A percentile compares a stretch with the other conserved stretches of the same genome.
These are phyloP conservation scores for Sporothrix euskadiensis DNA, from an alignment of 2,329 filamentous ascomycete genomes.

Conservation along the genomic window DNA sequence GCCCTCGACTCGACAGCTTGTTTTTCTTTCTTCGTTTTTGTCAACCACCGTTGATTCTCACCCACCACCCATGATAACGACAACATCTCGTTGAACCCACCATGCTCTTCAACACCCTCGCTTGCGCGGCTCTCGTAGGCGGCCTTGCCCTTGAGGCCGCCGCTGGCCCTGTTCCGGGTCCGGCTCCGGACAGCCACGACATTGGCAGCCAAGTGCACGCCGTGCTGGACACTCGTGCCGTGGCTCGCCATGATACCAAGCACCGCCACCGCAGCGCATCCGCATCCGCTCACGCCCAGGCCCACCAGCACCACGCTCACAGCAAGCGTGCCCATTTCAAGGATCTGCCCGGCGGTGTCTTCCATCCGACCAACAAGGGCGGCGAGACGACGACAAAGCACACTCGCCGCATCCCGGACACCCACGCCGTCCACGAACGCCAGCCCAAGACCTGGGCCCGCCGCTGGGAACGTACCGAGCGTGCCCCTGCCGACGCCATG, in stretches of 20 bases:
- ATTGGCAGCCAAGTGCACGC: slow-evolving; percentile 4
- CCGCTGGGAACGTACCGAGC: slow-evolving; percentile 37
- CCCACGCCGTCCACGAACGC: slow-evolving; percentile 40
- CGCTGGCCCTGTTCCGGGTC: slow-evolving; percentile 26
- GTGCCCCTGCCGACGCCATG: slow-evolving; percentile 34
- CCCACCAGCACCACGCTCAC: not conserved
- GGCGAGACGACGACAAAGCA: not conserved
- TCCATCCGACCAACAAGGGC: slow-evolving; percentile 10
- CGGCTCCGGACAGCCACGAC: not conserved
- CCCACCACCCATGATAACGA: not conserved
- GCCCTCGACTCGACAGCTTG: not conserved
- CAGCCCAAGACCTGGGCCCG: slow-evolving; percentile 35
- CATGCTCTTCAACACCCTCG: slow-evolving; percentile 30
- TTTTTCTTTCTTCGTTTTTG: not conserved
- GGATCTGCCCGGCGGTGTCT: slow-evolving; percentile 12
- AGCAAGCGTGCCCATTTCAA: not conserved
- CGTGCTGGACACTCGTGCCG: slow-evolving; percentile 13
- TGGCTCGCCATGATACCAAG: slow-evolving; percentile 2
- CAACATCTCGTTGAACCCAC: not conserved
- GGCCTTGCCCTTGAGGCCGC: slow-evolving; percentile 29
- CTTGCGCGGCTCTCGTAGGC: slow-evolving; percentile 25
- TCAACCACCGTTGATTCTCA: not conserved
- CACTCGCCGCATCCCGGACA: slow-evolving; percentile 28
- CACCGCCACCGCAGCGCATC: not conserved
- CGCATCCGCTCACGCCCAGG: not conserved